Evolutionary conservation across 1,284 basidiomycete genomes (phyloP).

Genomic region (Tylopilus sp.): DNA sequence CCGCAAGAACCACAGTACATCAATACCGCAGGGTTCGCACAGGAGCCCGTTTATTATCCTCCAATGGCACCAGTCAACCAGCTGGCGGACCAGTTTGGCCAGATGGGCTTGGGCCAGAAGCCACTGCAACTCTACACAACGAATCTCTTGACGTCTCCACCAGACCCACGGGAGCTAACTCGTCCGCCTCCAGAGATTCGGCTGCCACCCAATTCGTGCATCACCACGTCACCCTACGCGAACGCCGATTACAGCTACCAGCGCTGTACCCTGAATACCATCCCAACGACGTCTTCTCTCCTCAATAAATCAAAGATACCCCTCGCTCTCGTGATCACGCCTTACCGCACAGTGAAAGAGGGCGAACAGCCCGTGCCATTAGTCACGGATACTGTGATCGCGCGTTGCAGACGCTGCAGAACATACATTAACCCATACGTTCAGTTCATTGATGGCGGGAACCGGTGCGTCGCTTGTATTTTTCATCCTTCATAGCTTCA

Average conservation of each 20-base stretch:
- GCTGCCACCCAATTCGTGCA: conserved; percentile 76
- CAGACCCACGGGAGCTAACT: conserved; percentile 81
- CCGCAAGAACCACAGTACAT: conserved; percentile 56
- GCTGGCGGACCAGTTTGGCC: conserved; percentile 79
- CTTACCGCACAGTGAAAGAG: conserved; percentile 79
- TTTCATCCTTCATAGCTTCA: neutral
- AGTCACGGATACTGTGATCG: conserved; percentile 91
- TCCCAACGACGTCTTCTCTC: conserved; percentile 90
- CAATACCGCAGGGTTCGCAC: conserved; percentile 44
- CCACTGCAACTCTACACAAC: conserved; percentile 73
- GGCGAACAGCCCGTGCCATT: conserved; percentile 81
- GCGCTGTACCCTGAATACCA: conserved; percentile 85
- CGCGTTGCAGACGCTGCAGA: conserved; percentile 93
- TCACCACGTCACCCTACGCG: conserved; percentile 75
- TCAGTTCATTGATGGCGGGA: conserved; percentile 97
- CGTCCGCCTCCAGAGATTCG: conserved; percentile 84
- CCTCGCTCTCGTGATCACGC: conserved; percentile 85
- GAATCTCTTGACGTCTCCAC: conserved; percentile 85
- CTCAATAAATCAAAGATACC: conserved; percentile 93
- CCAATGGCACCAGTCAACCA: conserved; percentile 50
- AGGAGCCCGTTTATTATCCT: conserved; percentile 51
- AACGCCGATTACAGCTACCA: conserved; percentile 92
- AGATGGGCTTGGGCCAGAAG: conserved; percentile 79
- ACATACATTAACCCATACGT: conserved; percentile 99
- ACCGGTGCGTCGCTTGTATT: conserved; percentile 51